Conservation (phyloP, 2,329 filamentous ascomycete species). For the Cordyceps farinosa region DNA sequence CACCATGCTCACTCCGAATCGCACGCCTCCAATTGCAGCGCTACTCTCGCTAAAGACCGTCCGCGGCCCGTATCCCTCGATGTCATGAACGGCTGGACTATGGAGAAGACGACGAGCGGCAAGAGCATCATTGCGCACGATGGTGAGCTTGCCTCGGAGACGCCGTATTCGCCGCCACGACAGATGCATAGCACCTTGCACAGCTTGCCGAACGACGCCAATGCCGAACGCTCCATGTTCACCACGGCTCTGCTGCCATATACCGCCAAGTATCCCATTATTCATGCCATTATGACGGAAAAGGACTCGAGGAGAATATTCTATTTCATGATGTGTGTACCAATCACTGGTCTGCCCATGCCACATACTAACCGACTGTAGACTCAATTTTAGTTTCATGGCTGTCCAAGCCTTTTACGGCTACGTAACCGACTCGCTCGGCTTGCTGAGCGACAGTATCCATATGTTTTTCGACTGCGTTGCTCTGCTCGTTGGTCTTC, state of each 20-base stretch:
- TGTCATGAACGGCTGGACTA: constrained; percentile 39
- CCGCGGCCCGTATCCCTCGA: constrained; percentile 31
- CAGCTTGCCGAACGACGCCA: constrained; percentile 33
- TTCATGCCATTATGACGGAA: constrained; percentile 83
- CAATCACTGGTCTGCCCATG: neutral
- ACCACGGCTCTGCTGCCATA: constrained; percentile 70
- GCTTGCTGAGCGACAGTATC: constrained; percentile 93
- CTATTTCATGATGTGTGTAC: constrained; percentile 81
- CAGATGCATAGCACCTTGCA: constrained; percentile 20
- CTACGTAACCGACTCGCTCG: constrained; percentile 86
- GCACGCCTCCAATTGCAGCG: constrained; percentile 30
- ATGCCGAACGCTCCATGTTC: constrained; percentile 58
- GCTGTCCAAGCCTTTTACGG: constrained; percentile 90
- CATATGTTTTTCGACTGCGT: constrained; percentile 99
- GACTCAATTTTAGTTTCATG: constrained; percentile 95
- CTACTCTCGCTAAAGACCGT: constrained; percentile 30
- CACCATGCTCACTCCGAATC: constrained; percentile 30
- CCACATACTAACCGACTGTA: constrained; percentile 35
- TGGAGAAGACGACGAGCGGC: constrained; percentile 39
- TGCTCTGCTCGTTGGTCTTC: constrained; percentile 82
- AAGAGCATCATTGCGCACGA: constrained; percentile 36
- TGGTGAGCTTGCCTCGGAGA: constrained; percentile 27
- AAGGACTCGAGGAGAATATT: constrained; percentile 93
- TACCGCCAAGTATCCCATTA: constrained; percentile 67
- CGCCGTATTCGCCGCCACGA: constrained; percentile 28